phyloP scores from a whole-genome alignment of 768 basidiomycete species.

The Brasilioporus rufonigricans region DNA sequence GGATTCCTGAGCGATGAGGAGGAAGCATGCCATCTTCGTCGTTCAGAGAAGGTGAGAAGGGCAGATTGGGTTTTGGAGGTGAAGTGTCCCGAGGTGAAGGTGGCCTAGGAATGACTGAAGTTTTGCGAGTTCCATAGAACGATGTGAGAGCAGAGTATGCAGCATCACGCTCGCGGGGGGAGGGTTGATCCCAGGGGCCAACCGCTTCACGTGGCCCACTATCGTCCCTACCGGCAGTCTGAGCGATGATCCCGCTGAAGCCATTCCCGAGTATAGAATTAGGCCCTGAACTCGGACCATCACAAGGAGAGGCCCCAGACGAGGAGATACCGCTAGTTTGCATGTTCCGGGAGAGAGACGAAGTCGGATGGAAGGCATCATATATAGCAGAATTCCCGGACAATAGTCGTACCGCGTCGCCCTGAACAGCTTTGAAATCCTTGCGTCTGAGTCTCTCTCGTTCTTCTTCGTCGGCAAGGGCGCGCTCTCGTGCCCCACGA shows the following conservation, averaged over 20 bases:
- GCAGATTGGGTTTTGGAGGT: constrained; percentile 21
- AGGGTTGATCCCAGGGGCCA: constrained; percentile 35
- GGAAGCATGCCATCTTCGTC: constrained; percentile 36
- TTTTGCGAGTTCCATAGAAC: constrained; percentile 28
- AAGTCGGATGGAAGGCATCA: constrained; percentile 77
- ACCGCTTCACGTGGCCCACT: constrained; percentile 20
- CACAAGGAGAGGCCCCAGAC: constrained; percentile 16
- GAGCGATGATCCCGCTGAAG: constrained; percentile 27
- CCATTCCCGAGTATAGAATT: constrained; percentile 24
- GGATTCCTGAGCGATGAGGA: constrained; percentile 27
- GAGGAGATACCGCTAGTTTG: constrained; percentile 25
- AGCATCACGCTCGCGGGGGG: constrained; percentile 31
- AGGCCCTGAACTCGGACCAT: constrained; percentile 11
- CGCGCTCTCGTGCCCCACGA: constrained; percentile 61
- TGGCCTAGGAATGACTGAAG: constrained; percentile 21
- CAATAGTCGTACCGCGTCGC: constrained; percentile 37
- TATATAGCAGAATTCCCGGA: constrained; percentile 51
- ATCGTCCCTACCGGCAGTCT: constrained; percentile 27
- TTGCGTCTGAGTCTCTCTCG: constrained; percentile 54
- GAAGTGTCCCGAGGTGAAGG: constrained; percentile 28
- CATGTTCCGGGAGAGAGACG: constrained; percentile 26
- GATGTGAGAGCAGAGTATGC: constrained; percentile 25
- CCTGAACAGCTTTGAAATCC: constrained; percentile 42
- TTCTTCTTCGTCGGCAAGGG: constrained; percentile 58
- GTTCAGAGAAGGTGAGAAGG: constrained; percentile 23